A percentile compares a stretch with the other conserved stretches of the same genome.
Evolutionary conservation across 257 asterid species (phyloP).

Genomic region (Solanum pinnatisectum): DNA sequence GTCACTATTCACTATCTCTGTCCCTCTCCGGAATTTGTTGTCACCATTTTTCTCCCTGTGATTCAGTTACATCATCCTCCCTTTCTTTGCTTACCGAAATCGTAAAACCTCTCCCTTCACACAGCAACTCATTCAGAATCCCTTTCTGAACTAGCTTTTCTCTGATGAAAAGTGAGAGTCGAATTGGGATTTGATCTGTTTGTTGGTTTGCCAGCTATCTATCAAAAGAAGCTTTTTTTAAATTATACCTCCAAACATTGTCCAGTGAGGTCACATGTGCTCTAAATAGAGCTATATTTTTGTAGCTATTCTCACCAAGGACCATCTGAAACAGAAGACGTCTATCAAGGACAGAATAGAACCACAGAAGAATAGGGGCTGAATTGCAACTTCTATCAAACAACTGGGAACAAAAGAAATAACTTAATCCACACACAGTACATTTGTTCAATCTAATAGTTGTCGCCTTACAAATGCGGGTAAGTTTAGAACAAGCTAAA

Average conservation of each 20-base stretch:
- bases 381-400: background rate
- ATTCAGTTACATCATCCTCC: background rate
- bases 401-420: background rate
- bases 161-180: background rate
- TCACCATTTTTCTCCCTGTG: background rate
- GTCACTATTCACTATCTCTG: background rate
- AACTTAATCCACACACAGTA: background rate
- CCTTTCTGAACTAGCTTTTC: background rate
- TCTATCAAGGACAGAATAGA: background rate
- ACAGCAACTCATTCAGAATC: background rate
- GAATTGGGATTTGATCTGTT: background rate
- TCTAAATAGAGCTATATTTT: background rate
- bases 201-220: background rate
- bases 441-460: background rate
- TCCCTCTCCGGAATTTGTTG: background rate
- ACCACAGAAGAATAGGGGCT: background rate
- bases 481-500: background rate
- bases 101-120: background rate
- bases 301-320: background rate
- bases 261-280: background rate
- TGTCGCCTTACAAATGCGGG: background rate
- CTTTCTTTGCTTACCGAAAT: background rate
- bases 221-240: background rate
- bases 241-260: background rate
- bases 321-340: background rate